Evolutionary conservation across 208 protist species (phyloP), one percentile per base, ranked within the genome.

Genomic region (Endotrypanum monterogeii): DNA sequence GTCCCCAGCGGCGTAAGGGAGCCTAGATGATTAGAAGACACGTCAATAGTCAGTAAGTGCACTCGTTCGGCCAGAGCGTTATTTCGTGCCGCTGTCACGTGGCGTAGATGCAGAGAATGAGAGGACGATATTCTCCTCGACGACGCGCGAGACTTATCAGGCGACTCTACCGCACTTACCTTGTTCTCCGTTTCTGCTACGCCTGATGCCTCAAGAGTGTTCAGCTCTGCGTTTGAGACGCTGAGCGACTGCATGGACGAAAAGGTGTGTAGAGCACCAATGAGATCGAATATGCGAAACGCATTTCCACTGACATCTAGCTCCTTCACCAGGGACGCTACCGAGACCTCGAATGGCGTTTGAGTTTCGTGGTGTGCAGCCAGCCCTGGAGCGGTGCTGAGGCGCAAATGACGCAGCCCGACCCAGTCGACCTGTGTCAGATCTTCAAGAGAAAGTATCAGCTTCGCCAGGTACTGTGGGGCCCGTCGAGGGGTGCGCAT

Each of bases 251-350:
- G 67, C 25, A 96, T 55, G 0, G 73, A 58, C 3, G 90, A 79
- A 60, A 94, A 94, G 3, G 83, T 71, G 50, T 77, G 73, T 12
- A 93, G 75, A 1, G 89, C 66, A 23, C 89, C 87, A 16, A 78
- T 50, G 25, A 94, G 56, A 23, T 82, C 76, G 0, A 96, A 14
- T 2, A 39, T 57, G 9, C 2, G 39, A 60, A 97, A 55, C 1
- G 71, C 51, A 55, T 97, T 97, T 51, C 86, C 86, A 68, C 92
- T 87, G 1, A 97, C 41, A 66, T 97, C 86, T n/a, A 97, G 58
- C 39, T 88, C 81, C 32, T 72, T 68, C 25, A 71, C 67, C 12
- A 74, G 46, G 7, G 20, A n/a, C 11, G 57, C 30, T 0, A 66
- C 46, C 3, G 50, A 30, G 1, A 78, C 51, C 1, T 8, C 48